Evolutionary conservation across 192 early-diverging fungal genomes (phyloP).

Genomic region (Pilaira anomala): DNA sequence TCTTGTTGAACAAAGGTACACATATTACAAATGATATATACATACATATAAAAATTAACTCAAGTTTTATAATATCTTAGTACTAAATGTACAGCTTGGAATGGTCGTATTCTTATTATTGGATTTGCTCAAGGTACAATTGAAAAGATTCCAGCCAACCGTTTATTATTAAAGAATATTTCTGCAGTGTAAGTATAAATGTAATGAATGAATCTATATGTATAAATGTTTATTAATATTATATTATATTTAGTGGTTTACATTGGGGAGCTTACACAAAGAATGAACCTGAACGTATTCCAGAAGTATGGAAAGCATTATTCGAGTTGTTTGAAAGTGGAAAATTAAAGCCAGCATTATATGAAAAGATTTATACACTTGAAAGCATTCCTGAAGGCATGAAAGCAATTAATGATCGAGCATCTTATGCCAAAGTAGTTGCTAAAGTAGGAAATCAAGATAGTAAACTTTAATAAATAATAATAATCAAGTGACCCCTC

Average conservation of each 20-base stretch:
- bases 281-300: conserved; percentile 55
- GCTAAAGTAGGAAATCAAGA: conserved; percentile 29
- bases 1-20: conserved; percentile 39
- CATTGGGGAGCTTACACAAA: conserved; percentile 71
- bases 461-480: conserved; percentile 29
- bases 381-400: conserved; percentile 64
- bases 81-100: conserved; percentile 65
- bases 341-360: conserved; percentile 60
- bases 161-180: conserved; percentile 80
- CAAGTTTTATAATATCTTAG: conserved; percentile 12
- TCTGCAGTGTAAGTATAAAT: conserved; percentile 48
- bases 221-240: not conserved
- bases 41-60: not conserved
- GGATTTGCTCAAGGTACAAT: conserved; percentile 80
- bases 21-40: conserved; percentile 3
- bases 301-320: conserved; percentile 67
- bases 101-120: conserved; percentile 80
- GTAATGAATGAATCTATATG: too few species aligned
- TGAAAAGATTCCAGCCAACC: conserved; percentile 77
- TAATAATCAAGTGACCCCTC: not conserved
- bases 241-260: conserved; percentile 45
- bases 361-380: conserved; percentile 61
- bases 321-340: conserved; percentile 55
- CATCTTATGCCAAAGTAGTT: conserved; percentile 81
- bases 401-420: conserved; percentile 61